Percentiles rank a stretch among this genome's conserved stretches.
These are phyloP conservation scores for Exophiala phaeomuriformis DNA, from an alignment of 2,329 filamentous ascomycete species.

Conservation along the genomic window DNA sequence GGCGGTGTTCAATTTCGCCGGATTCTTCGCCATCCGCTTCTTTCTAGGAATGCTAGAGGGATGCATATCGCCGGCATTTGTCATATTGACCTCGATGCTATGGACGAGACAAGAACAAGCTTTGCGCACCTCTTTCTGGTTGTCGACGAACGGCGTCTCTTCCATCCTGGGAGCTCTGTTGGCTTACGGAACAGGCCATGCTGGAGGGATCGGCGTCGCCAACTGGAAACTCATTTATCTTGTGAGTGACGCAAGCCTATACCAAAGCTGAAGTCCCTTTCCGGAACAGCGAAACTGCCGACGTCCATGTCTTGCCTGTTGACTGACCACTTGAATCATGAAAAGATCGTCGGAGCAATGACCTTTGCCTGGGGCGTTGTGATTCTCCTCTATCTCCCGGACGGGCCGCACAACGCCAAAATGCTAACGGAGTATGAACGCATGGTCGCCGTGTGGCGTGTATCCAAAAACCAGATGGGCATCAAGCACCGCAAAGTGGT, in stretches of 20 bases:
- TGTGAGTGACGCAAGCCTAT: neutral
- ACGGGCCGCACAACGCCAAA: slow-evolving; percentile 35
- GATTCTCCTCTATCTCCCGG: slow-evolving; percentile 34
- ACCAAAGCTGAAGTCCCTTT: too few relatives aligned
- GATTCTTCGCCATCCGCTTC: slow-evolving; percentile 42
- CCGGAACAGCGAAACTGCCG: neutral
- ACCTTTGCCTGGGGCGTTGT: slow-evolving; percentile 40
- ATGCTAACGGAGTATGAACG: slow-evolving; percentile 37
- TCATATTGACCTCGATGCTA: slow-evolving; percentile 35
- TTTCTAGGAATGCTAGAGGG: slow-evolving; percentile 40
- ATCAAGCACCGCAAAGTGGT: slow-evolving; percentile 35
- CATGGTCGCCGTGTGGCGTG: slow-evolving; percentile 36
- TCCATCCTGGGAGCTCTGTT: slow-evolving; percentile 35
- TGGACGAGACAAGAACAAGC: slow-evolving; percentile 36
- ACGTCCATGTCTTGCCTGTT: neutral
- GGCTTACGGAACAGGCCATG: slow-evolving; percentile 33
- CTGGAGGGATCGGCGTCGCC: slow-evolving; percentile 24
- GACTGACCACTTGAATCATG: neutral
- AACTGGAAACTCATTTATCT: slow-evolving; percentile 39
- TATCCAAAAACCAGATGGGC: slow-evolving; percentile 39
- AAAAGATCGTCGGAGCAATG: slow-evolving; percentile 34
- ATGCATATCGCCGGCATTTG: slow-evolving; percentile 28
- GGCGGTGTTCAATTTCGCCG: slow-evolving; percentile 36
- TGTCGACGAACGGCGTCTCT: slow-evolving; percentile 34
- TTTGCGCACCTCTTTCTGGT: slow-evolving; percentile 33